These are phyloP conservation scores for Knoxdaviesia proteae DNA, from an alignment of 2,329 filamentous ascomycete species.

Conservation along the genomic window DNA sequence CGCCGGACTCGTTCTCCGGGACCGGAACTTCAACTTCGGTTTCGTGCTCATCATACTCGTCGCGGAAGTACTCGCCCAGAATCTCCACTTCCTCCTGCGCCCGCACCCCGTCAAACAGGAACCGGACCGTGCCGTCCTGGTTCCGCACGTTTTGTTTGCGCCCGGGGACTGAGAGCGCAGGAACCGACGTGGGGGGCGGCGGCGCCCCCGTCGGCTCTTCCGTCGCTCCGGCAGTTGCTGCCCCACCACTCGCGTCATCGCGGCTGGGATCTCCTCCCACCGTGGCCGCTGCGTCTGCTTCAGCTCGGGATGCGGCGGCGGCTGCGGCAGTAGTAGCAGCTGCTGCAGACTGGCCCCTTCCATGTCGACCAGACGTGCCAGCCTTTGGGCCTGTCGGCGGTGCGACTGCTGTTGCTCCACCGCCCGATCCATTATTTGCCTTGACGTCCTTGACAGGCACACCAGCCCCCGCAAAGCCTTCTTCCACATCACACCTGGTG, in stretches of 20 bases:
- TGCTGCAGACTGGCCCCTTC: no score
- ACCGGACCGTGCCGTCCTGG: conserved; percentile 62
- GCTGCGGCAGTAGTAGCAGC: no score
- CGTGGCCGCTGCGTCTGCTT: no score
- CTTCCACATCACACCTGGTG: conserved; percentile 24
- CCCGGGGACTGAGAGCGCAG: neutral
- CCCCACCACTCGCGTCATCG: no score
- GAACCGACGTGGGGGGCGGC: neutral
- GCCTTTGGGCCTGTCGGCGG: conserved; percentile 18
- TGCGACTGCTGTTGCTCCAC: conserved; percentile 5
- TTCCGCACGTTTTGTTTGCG: conserved; percentile 3
- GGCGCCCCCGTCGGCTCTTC: neutral
- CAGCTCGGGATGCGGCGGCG: no score
- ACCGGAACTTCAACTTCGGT: conserved; percentile 53
- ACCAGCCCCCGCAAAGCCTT: neutral
- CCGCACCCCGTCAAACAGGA: conserved; percentile 65
- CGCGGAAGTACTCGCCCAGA: conserved; percentile 47
- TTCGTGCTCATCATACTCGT: conserved; percentile 58
- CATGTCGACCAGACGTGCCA: no score
- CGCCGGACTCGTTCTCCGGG: conserved; percentile 6
- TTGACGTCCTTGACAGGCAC: neutral
- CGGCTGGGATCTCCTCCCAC: no score
- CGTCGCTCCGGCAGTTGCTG: no score
- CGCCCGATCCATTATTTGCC: no score
- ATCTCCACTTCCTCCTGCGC: conserved; percentile 50